Evolutionary conservation across 805 yeast species (phyloP), one percentile per base, ranked within the genome.

Genomic region (Saturnispora besseyi): DNA sequence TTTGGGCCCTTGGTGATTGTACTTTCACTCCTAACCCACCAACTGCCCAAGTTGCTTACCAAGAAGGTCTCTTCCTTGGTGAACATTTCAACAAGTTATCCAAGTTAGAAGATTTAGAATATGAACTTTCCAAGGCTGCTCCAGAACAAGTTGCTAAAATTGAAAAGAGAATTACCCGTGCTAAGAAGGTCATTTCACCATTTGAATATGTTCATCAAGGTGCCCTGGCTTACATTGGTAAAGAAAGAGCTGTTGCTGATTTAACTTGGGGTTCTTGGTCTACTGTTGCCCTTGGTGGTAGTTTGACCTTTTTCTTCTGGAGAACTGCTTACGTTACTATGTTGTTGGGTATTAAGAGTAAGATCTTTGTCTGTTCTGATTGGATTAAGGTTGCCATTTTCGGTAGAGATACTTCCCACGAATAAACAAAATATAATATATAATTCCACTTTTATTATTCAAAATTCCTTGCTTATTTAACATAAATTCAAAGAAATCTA

Each of bases 11-110:
- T 51, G 98, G 98, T 66, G 98, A 90, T 72, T 90, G 97, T 72
- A 87, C 97, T 36, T 81, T 84, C 67, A 86, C 93, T 55, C 87
- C 87, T 65, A 81, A 80, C 59, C 93, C 96, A 41, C 97, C 97
- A 59, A 90, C 98, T 54, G 98, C 97, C 26, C 97, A 90, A 75
- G 97, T 89, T 50, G 98, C 98, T 40, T 81, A 88, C 71, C 97
- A 90, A 74, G 87, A 90, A 70, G 97, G 96, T 66, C 73, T 75
- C 51, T 90, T 78, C 70, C 77, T 90, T 57, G 93, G 90, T 50
- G 71, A 73, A 32, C 79, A 81, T 57, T 84, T 90, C 67, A 76
- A 78, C 64, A 82, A 75, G 58, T 68, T 81, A 59, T 73, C 82
- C 58, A 78, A 78, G 58, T 72, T 82, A 51, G 89, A 84, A 48